Evolutionary conservation across 2,329 filamentous ascomycete genomes (phyloP), one percentile per base, ranked within the genome.

Genomic region (Epichloe sibirici): DNA sequence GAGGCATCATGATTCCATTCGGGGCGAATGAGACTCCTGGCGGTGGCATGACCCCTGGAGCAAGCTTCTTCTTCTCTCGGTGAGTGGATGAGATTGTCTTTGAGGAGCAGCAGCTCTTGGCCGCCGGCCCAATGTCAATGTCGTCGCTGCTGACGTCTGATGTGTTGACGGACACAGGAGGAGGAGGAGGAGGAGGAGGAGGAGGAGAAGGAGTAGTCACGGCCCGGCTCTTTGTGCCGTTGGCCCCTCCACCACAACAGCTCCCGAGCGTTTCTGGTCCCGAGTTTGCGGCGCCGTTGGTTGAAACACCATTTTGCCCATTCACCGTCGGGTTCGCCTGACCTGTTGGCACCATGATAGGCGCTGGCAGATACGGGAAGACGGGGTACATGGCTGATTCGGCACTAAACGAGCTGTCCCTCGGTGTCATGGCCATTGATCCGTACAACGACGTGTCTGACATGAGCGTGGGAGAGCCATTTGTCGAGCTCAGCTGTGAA

Each of bases 1-100:
- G 66, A 6, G 64, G 55, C 57, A 71, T 65, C 55, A 70, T 66
- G 44, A 63, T 57, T 31, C 59, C 61, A 42, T 59, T 65, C 3
- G 59, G 54, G n/a, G 49, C 58, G 51, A 43, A 65, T 4, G 25
- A 45, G 40, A 59, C 48, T 5, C 58, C 57, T 23, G 53, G 53
- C 5, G 56, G 17, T 13, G 64, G 49, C 39, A 63, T 51, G 4
- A 49, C 54, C 12, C 61, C 58, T 9, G 53, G 23, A 23, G 57
- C 58, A 5, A 21, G 17, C 17, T 58, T 45, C 8, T 62, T 57
- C 7, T 50, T 35, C 35, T 64, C 59, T 9, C 57, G 56, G 6
- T 62, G 57, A 21, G 55, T 55, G 21, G 42, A 38, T 34, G 57
- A 53, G 3, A 48, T 5, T 6, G 48, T 31, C 1, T 49, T 51